phyloP scores from a whole-genome alignment of 805 yeast species.

The Pichia paraexigua region DNA sequence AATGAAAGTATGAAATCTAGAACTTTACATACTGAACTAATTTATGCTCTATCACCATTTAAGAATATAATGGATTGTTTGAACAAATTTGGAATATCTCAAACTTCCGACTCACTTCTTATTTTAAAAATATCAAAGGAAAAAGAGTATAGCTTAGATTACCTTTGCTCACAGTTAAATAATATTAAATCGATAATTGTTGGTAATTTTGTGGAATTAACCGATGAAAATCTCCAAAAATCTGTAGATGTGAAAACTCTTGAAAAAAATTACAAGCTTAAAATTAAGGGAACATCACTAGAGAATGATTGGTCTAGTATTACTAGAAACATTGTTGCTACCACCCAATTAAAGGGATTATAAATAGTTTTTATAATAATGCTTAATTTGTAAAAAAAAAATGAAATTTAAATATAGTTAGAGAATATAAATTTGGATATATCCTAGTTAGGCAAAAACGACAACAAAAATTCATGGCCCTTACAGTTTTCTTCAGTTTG shows the following conservation, averaged over 20 bases:
- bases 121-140: constrained; percentile 40
- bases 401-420: background rate
- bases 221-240: constrained; percentile 26
- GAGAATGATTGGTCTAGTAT: constrained; percentile 15
- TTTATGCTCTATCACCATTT: constrained; percentile 60
- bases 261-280: constrained; percentile 22
- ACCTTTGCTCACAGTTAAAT: constrained; percentile 8
- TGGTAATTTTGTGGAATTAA: constrained; percentile 30
- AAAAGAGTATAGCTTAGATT: constrained; percentile 10
- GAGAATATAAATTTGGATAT: too few species aligned
- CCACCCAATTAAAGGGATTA: constrained; percentile 25
- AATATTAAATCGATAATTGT: constrained; percentile 20
- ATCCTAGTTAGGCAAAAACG: background rate
- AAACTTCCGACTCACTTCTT: constrained; percentile 36
- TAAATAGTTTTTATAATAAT: constrained; percentile 2
- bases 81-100: constrained; percentile 60
- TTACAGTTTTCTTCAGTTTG: too few species aligned
- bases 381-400: background rate
- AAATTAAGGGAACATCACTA: constrained; percentile 6
- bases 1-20: constrained; percentile 50
- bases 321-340: constrained; percentile 19
- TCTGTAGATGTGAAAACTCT: constrained; percentile 26
- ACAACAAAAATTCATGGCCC: background rate
- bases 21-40: constrained; percentile 62
- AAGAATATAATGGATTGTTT: constrained; percentile 68